Percentiles rank a stretch among this genome's conserved stretches.
Evolutionary conservation across 2,329 filamentous ascomycete species (phyloP).

Genomic region (Didymella glomerata): DNA sequence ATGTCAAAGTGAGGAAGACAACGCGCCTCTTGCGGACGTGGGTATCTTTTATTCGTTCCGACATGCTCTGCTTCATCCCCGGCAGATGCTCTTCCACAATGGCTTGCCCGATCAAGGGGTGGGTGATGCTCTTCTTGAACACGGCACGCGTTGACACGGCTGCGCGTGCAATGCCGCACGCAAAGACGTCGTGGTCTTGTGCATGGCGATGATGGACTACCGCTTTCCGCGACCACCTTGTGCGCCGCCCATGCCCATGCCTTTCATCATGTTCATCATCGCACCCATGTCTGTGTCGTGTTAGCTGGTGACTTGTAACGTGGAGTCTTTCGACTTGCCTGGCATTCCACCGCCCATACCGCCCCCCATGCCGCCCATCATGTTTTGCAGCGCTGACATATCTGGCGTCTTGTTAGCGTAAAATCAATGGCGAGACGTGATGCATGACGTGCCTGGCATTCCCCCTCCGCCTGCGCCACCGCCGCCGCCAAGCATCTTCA

Average conservation of each 20-base stretch:
- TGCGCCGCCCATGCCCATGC: constrained; percentile 38
- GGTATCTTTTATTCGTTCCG: constrained; percentile 9
- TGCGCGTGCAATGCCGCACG: constrained; percentile 21
- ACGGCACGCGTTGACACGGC: too few relatives aligned
- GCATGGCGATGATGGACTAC: constrained; percentile 13
- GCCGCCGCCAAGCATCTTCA: constrained; percentile 85
- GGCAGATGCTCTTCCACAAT: constrained; percentile 1
- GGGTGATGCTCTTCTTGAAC: too few relatives aligned
- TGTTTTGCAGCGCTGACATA: constrained; percentile 57
- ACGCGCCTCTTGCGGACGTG: constrained; percentile 1
- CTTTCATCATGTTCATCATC: constrained; percentile 51
- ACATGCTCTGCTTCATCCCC: not conserved
- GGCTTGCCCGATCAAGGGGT: not conserved
- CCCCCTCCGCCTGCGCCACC: constrained; percentile 65
- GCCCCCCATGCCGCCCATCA: constrained; percentile 66
- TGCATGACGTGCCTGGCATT: constrained; percentile 59
- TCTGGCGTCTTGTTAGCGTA: not conserved
- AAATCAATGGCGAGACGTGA: not conserved
- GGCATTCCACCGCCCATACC: constrained; percentile 62
- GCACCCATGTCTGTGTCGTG: constrained; percentile 36
- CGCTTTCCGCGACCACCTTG: constrained; percentile 35
- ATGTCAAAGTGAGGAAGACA: too few relatives aligned
- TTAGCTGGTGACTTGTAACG: not conserved
- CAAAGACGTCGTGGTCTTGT: not conserved
- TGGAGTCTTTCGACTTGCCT: constrained; percentile 55